Evolutionary conservation across 768 basidiomycete genomes (phyloP), one percentile per base, ranked within the genome.

Genomic region (Paxillus rubicundulus): DNA sequence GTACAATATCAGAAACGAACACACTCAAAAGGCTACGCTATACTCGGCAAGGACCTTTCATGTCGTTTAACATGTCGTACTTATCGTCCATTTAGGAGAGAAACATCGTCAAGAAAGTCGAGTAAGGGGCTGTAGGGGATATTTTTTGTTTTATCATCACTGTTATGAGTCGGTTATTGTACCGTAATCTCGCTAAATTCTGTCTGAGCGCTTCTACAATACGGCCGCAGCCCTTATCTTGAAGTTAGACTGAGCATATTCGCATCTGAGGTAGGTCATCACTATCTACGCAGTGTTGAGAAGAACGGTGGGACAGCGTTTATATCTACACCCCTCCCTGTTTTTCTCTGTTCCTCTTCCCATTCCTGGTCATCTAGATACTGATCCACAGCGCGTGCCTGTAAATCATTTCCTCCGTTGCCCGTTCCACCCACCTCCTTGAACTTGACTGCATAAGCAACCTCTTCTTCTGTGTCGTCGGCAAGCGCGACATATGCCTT

Each of bases 351-450:
- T 37, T 53, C 51, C 44, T 58, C 58, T 64, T 88, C 87, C 86
- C 87, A 89, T 53, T 86, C 84, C 2, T 77, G 74, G 55, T 89
- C 87, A 44, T 86, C 84, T 50, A 87, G 61, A 65, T 87, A 89
- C 40, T 63, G 71, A 50, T 77, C 77, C 27, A 85, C 71, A 0
- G 86, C 87, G 4, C 78, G 66, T 14, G 66, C 74, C 58, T 81
- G 83, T 48, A 82, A 50, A 34, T 51, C 55, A 2, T 2, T 20
- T 51, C 58, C 39, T 47, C 59, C 49, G 40, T 38, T 33, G 53
- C 44, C 30, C 37, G 46, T 17, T 54, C 45, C 54, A 52, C 57
- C 48, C 56, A 54, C 42, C 47, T 49, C 48, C 64, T 78, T 64
- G 47, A 42, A 42, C 52, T 67, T 64, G 48, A 60, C 39, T 18